These are phyloP conservation scores for Curvularia eragrostidis DNA, from an alignment of 2,329 filamentous ascomycete genomes.

Conservation along the genomic window DNA sequence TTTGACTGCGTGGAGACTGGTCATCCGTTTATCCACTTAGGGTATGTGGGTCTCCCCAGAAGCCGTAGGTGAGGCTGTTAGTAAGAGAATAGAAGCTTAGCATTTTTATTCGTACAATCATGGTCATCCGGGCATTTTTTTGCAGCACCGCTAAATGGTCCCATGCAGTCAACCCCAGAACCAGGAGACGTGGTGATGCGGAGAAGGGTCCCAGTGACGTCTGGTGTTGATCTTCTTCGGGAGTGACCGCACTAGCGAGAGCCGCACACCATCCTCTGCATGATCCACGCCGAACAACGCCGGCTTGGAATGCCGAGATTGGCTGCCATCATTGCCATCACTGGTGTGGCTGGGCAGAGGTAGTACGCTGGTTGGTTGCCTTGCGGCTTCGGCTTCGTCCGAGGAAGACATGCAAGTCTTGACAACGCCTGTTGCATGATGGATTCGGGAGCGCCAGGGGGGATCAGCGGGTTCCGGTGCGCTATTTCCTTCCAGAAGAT, in stretches of 20 bases:
- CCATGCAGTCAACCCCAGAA: slow-evolving; percentile 4
- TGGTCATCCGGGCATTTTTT: slow-evolving; percentile 3
- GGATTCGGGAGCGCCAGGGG: slow-evolving; percentile 1
- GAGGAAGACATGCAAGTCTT: not conserved
- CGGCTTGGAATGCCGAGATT: slow-evolving; percentile 8
- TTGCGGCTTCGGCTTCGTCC: not conserved
- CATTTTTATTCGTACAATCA: slow-evolving; percentile 4
- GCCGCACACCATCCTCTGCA: slow-evolving; percentile 23
- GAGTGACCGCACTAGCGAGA: slow-evolving; percentile 29
- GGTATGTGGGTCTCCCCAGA: slow-evolving; percentile 24
- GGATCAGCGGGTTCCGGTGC: not conserved
- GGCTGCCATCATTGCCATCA: slow-evolving; percentile 16
- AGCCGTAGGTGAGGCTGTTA: slow-evolving; percentile 16
- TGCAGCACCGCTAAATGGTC: not conserved
- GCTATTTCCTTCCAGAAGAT: slow-evolving; percentile 6
- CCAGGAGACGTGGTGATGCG: slow-evolving; percentile 1
- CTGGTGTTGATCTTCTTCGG: slow-evolving; percentile 23
- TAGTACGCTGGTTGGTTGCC: not conserved
- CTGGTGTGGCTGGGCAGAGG: slow-evolving; percentile 4
- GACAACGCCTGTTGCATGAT: not conserved
- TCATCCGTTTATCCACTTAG: slow-evolving; percentile 24
- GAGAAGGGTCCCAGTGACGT: slow-evolving; percentile 23
- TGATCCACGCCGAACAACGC: slow-evolving; percentile 16
- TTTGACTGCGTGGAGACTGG: slow-evolving; percentile 24
- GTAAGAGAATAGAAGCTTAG: slow-evolving; percentile 1